Conservation (phyloP, 208 protist species). For the Naegleria lovaniensis region DNA sequence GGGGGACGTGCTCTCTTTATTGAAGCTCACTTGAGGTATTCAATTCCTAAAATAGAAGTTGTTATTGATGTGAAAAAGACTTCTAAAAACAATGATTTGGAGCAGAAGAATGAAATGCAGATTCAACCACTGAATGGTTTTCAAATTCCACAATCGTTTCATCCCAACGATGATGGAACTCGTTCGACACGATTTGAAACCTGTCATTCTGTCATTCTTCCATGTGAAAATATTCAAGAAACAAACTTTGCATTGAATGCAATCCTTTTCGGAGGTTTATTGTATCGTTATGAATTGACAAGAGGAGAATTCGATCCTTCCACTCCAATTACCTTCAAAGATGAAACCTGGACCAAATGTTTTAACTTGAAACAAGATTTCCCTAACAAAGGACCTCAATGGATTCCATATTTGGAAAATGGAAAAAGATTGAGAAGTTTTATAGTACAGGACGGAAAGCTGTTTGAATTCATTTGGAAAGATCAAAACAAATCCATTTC, state of each 20-base stretch:
- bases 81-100: no score
- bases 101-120: no score
- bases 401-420: not conserved
- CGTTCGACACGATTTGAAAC: no score
- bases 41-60: no score
- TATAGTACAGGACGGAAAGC: not conserved
- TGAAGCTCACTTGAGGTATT: no score
- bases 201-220: no score
- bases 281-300: not conserved
- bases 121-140: no score
- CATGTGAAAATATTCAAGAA: not conserved
- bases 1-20: no score
- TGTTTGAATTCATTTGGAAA: not conserved
- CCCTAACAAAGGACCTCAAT: not conserved
- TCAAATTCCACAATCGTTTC: no score
- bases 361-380: not conserved
- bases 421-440: not conserved
- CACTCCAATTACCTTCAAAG: not conserved
- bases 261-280: not conserved
- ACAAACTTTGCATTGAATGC: not conserved
- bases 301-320: not conserved
- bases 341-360: not conserved
- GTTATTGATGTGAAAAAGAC: no score
- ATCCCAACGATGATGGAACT: no score
- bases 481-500: not conserved